Percentiles rank a stretch among this genome's conserved stretches.
Evolutionary conservation across 306 rosid genomes (phyloP).

Genomic region (Benincasa hispida): DNA sequence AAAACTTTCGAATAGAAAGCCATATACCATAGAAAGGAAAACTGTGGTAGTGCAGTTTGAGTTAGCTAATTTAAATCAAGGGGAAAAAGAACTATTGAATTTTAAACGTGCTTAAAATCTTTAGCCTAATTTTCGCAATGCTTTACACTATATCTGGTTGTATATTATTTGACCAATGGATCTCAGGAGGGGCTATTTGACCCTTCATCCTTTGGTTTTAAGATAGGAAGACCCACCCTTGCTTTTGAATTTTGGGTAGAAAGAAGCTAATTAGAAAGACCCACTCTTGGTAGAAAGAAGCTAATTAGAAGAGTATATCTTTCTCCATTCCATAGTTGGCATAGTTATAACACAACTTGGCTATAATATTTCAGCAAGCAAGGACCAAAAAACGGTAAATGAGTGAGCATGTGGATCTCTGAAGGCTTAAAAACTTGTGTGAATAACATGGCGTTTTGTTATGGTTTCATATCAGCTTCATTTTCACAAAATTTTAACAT

Average conservation of each 20-base stretch:
- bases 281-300: background rate
- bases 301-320: background rate
- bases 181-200: background rate
- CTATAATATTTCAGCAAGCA: background rate
- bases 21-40: background rate
- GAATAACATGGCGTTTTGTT: background rate
- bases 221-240: background rate
- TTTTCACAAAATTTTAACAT: background rate
- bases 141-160: background rate
- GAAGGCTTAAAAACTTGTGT: background rate
- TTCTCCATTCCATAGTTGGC: background rate
- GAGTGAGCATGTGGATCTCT: background rate
- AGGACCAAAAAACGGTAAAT: background rate
- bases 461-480: background rate
- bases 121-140: background rate
- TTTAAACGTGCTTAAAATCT: background rate
- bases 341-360: background rate
- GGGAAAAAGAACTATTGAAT: background rate
- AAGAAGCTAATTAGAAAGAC: background rate
- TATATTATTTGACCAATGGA: background rate
- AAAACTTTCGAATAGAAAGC: background rate
- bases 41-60: background rate
- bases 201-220: background rate
- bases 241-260: background rate
- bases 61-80: background rate